Evolutionary conservation across 768 basidiomycete genomes (phyloP).

Genomic region (Lentinula guzmanii): DNA sequence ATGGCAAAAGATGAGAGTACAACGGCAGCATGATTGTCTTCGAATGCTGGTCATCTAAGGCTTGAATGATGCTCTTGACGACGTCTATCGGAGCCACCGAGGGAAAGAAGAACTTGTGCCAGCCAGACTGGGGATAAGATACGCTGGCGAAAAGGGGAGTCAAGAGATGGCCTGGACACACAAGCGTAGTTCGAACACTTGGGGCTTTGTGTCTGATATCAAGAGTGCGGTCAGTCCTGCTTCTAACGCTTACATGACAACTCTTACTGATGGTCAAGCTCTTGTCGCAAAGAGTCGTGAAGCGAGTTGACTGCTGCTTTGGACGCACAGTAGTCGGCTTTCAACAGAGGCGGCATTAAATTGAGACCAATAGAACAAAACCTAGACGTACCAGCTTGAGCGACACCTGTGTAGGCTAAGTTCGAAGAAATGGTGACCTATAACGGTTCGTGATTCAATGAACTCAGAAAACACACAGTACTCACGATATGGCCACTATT

Average conservation of each 20-base stretch:
- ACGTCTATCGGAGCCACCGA: constrained; percentile 66
- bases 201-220: constrained; percentile 60
- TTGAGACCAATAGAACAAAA: background rate
- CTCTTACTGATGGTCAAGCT: constrained; percentile 71
- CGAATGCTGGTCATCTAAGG: constrained; percentile 77
- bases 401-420: constrained; percentile 63
- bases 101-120: constrained; percentile 74
- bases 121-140: constrained; percentile 37
- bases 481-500: constrained; percentile 83
- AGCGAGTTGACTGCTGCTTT: constrained; percentile 85
- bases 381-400: constrained; percentile 62
- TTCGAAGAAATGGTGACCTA: constrained; percentile 79
- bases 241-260: background rate
- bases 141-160: constrained; percentile 74
- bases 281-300: constrained; percentile 81
- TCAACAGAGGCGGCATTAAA: constrained; percentile 6
- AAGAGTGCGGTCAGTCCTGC: background rate
- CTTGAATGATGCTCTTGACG: constrained; percentile 76
- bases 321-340: constrained; percentile 87
- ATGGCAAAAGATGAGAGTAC: constrained; percentile 56
- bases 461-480: constrained; percentile 5
- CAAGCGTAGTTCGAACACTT: constrained; percentile 79
- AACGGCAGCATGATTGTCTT: constrained; percentile 68
- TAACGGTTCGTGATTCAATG: constrained; percentile 6
- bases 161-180: constrained; percentile 74